Evolutionary conservation across 768 basidiomycete genomes (phyloP), one percentile per base, ranked within the genome.

Genomic region (Punctularia strigosozonata): DNA sequence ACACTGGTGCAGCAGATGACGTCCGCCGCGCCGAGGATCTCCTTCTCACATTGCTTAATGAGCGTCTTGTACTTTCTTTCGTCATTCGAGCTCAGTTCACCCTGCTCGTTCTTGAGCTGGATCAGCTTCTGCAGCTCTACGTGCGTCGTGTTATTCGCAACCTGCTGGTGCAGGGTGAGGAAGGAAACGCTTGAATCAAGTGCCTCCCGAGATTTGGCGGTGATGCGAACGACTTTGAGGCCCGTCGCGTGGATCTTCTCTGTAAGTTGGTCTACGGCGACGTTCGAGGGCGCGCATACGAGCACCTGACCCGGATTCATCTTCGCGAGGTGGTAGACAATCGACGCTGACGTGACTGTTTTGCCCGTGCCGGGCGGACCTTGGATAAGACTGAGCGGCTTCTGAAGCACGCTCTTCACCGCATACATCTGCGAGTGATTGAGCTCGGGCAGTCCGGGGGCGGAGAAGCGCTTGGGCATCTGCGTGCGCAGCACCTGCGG

Each of bases 361-460:
- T 99, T 99, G 31, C 95, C 92, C 1, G 95, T 99, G 24, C 95
- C 95, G 15, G 95, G 95, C 25, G 95, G 95, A 12, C 95, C 95
- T 61, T 99, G 95, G 50, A 99, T 99, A 46, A 99, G 70, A 51
- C 88, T 91, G 44, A 99, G 73, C 17, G 95, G 95, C 61, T 98
- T 98, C 60, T 99, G 95, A 10, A 99, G 67, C 5, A 99, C 94
- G 50, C 89, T 92, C 68, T 98, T 99, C 55, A 99, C 95, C 2
- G 95, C 95, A 61, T 89, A 94, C 89, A 99, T 97, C 58, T 99
- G 95, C 17, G 94, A 98, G 54, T 97, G 94, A 53, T 99, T 99
- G 53, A 99, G 78, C 56, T 99, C 95, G 3, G 95, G 95, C 26
- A 99, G 77, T 20, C 90, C 89, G 7, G 92, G 94, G 0, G 95